These are phyloP conservation scores for Cystofilobasidium bisporidii DNA, from an alignment of 768 basidiomycete genomes.

Conservation along the genomic window DNA sequence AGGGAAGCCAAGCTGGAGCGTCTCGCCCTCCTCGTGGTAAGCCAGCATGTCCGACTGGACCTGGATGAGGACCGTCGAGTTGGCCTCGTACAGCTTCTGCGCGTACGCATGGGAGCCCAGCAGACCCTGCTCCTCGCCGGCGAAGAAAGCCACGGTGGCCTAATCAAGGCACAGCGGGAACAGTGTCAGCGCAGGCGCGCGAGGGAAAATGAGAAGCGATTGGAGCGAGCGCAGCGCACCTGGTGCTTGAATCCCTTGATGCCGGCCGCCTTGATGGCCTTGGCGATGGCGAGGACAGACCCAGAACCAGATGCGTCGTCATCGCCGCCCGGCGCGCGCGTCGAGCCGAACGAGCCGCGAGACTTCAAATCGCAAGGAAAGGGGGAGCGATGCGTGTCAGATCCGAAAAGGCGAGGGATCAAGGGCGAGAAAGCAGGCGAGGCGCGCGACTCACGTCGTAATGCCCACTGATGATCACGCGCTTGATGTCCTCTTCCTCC, in stretches of 20 bases:
- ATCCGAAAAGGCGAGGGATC: not conserved
- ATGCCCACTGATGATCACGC: slow-evolving; percentile 69
- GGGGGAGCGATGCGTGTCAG: not conserved
- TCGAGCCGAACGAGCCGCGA: slow-evolving; percentile 73
- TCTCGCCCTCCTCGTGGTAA: slow-evolving; percentile 68
- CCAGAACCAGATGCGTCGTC: slow-evolving; percentile 59
- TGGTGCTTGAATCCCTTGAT: slow-evolving; percentile 43
- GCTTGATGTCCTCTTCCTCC: slow-evolving; percentile 38
- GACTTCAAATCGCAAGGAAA: slow-evolving; percentile 47
- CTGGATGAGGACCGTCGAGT: slow-evolving; percentile 67
- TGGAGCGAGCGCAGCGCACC: slow-evolving; percentile 39
- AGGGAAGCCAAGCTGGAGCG: slow-evolving; percentile 72
- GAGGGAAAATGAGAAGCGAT: not conserved
- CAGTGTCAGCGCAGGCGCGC: not conserved
- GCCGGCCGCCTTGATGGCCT: slow-evolving; percentile 48
- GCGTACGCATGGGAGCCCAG: slow-evolving; percentile 70
- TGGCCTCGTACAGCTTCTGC: slow-evolving; percentile 48
- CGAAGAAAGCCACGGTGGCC: slow-evolving; percentile 72
- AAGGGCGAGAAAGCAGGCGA: too few species aligned
- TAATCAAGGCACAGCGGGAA: slow-evolving; percentile 62
- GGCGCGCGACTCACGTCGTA: slow-evolving; percentile 24
- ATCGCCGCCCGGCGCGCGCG: slow-evolving; percentile 57
- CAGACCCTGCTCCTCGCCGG: slow-evolving; percentile 86
- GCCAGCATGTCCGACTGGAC: slow-evolving; percentile 89
- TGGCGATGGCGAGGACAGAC: slow-evolving; percentile 70